Base-by-base conservation (phyloP, 2,329 filamentous ascomycete species). In the Ceratocystis destructans region DNA sequence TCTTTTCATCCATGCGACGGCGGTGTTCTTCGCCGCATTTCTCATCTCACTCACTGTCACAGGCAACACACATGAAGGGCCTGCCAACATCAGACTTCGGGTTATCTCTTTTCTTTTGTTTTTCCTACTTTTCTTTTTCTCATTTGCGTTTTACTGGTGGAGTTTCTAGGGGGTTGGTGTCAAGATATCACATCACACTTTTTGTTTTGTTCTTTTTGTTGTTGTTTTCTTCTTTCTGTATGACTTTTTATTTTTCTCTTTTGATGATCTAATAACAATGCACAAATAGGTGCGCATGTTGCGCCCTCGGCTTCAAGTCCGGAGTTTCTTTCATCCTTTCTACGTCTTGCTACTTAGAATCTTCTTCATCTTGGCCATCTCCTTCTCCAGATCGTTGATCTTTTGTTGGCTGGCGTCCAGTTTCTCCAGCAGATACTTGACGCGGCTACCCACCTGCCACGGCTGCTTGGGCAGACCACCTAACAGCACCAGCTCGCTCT, bases 341-440 rank as follows among this genome's bases (percentile, higher is more conserved):
- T 66, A 68, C 28, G 41, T 37, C 46, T 62, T 44, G 37, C 37
- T 33, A 48, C 50, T 68, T 53, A 68, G 41, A 10, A 68, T 76
- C 79, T 87, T 88, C 79, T 93, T 93, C 76, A 95, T 75, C 50
- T 69, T 76, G 1, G 75, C 83, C 75, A 87, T 89, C 73, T 96
- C 86, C 71, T 75, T 79, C 76, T 96, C 92, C 73, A 87, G 89
- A 64, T 76, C 79, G 71, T 85, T 81, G 68, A 96, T 85, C 78
- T 88, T 93, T 64, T 74, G 75, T 78, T 96, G 92, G 68, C 87
- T 86, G n/a, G 74, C 77, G 70, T 85, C 80, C 68, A 96, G 75
- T 78, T 96, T 96, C 0, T 73, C 75, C 61, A 96, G 74, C 69
- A 96, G 76, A 77, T 89, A 96, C 66, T 82, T 78, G 2, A 90